Conservation (phyloP, 1,139 yeast species). For the Candida tropicalis region DNA sequence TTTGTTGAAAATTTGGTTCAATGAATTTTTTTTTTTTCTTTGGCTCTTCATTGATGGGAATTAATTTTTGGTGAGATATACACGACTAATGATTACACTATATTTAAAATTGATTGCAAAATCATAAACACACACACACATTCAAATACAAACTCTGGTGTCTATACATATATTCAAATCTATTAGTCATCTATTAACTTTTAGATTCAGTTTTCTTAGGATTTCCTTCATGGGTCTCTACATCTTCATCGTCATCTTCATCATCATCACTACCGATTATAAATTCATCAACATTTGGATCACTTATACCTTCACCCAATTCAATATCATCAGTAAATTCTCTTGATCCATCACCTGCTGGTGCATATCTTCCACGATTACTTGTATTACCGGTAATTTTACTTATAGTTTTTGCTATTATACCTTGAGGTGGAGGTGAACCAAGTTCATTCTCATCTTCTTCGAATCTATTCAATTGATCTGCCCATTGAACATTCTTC, state of each 20-base stretch:
- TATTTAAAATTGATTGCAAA: background rate
- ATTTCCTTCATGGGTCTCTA: background rate
- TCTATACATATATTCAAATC: background rate
- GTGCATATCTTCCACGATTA: slow-evolving; percentile 29
- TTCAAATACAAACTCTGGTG: background rate
- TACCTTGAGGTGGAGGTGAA: slow-evolving; percentile 23
- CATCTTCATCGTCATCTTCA: slow-evolving; percentile 11
- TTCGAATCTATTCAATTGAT: slow-evolving; percentile 45
- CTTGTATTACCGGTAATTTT: slow-evolving; percentile 35
- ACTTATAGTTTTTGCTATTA: slow-evolving; percentile 42
- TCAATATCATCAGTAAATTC: slow-evolving; percentile 38
- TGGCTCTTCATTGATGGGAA: background rate
- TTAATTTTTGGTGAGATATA: background rate
- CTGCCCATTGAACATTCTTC: slow-evolving; percentile 64
- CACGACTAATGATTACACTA: background rate
- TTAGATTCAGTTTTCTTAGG: background rate
- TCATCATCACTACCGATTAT: slow-evolving; percentile 54
- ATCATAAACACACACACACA: background rate
- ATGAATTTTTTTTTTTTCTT: background rate
- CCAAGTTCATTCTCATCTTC: slow-evolving; percentile 27
- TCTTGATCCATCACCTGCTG: slow-evolving; percentile 22
- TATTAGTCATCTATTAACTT: background rate
- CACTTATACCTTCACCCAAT: slow-evolving; percentile 30
- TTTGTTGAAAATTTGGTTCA: background rate
- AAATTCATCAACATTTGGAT: slow-evolving; percentile 24